Evolutionary conservation across 1,284 basidiomycete genomes (phyloP).

Genomic region (Salmacisia buchloeana): DNA sequence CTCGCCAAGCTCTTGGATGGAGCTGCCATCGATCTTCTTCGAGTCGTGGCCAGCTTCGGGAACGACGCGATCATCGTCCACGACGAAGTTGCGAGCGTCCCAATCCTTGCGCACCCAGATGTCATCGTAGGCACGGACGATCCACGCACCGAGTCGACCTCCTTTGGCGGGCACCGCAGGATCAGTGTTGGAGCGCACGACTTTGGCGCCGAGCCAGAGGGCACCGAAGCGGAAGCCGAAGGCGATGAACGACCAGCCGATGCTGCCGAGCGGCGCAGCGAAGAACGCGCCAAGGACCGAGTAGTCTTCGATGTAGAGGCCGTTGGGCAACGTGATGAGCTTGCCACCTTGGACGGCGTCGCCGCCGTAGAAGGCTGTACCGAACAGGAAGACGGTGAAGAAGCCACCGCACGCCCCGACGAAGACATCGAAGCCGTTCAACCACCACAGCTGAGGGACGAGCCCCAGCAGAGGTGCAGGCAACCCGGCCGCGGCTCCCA

Average conservation of each 20-base stretch:
- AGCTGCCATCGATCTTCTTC: too few species aligned
- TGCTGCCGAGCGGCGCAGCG: slow-evolving; percentile 42
- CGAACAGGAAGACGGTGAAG: slow-evolving; percentile 49
- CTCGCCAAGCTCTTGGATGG: background rate
- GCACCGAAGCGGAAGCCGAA: slow-evolving; percentile 24
- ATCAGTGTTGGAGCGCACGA: slow-evolving; percentile 1
- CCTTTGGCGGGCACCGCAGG: background rate
- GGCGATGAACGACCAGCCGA: slow-evolving; percentile 42
- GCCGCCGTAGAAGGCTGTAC: slow-evolving; percentile 41
- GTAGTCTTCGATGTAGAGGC: slow-evolving; percentile 46
- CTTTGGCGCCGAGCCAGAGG: slow-evolving; percentile 13
- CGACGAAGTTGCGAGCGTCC: background rate
- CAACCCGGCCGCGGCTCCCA: slow-evolving; percentile 44
- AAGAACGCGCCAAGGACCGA: slow-evolving; percentile 48
- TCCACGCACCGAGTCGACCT: background rate
- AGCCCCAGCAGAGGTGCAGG: slow-evolving; percentile 46
- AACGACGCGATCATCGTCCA: background rate
- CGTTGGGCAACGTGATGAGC: slow-evolving; percentile 42
- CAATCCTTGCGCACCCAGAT: background rate
- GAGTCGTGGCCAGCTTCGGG: background rate
- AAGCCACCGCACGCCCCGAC: slow-evolving; percentile 49
- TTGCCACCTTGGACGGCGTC: slow-evolving; percentile 31
- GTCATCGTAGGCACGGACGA: background rate
- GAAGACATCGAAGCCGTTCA: slow-evolving; percentile 47
- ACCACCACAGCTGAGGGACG: slow-evolving; percentile 37